Evolutionary conservation across 106 monocot species (phyloP).

Genomic region (Dendrobium catenatum): DNA sequence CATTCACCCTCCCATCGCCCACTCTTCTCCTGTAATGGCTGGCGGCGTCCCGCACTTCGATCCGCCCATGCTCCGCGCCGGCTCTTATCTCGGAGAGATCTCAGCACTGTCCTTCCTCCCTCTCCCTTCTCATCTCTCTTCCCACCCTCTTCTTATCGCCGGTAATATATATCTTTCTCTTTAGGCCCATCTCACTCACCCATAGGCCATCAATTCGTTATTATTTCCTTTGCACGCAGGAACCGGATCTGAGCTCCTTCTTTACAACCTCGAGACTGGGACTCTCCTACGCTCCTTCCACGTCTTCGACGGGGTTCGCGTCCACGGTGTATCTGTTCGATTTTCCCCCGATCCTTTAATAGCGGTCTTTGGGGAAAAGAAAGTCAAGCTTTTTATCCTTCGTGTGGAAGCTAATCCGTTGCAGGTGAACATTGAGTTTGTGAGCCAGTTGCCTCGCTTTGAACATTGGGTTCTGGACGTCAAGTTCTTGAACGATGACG

Average conservation of each 20-base stretch:
- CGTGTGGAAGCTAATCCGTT: not conserved
- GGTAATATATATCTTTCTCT: slow-evolving; percentile 29
- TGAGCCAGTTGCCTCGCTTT: slow-evolving; percentile 44
- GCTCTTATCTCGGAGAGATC: slow-evolving; percentile 87
- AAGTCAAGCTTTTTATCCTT: slow-evolving; percentile 53
- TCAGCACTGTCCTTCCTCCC: slow-evolving; percentile 74
- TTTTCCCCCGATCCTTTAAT: slow-evolving; percentile 16
- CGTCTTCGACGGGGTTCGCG: slow-evolving; percentile 68
- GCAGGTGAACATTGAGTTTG: slow-evolving; percentile 34
- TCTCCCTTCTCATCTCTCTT: slow-evolving; percentile 20
- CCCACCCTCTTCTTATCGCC: slow-evolving; percentile 75
- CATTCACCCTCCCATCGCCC: not conserved
- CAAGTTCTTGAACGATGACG: slow-evolving; percentile 53
- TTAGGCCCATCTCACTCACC: not conserved
- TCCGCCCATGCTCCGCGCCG: slow-evolving; percentile 20
- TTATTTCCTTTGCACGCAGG: slow-evolving; percentile 22
- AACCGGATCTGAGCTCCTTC: slow-evolving; percentile 66
- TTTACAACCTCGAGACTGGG: slow-evolving; percentile 45
- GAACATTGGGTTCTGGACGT: slow-evolving; percentile 93
- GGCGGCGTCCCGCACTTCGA: slow-evolving; percentile 10
- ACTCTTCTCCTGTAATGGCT: not conserved
- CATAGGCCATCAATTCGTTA: not conserved
- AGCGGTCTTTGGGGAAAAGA: slow-evolving; percentile 73
- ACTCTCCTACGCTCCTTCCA: slow-evolving; percentile 35
- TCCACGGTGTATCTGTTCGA: slow-evolving; percentile 60